Conservation (phyloP, 306 rosid species). For the Fragaria vesca region DNA sequence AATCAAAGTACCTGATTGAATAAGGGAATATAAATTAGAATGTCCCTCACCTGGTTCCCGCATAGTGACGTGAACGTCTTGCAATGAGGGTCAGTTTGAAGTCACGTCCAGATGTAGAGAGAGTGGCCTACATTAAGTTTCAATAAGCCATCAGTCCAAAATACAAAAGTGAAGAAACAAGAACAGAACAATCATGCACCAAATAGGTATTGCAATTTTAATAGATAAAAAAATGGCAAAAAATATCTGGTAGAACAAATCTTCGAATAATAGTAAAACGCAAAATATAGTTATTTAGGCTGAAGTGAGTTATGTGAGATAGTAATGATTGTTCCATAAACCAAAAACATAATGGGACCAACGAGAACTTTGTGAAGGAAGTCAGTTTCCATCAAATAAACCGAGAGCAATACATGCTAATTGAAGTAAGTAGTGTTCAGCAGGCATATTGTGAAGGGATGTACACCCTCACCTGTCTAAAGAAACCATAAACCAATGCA, state of each 20-base stretch:
- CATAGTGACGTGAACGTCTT: constrained; percentile 97
- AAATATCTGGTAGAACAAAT: neutral
- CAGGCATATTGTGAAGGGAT: neutral
- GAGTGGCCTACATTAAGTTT: constrained; percentile 53
- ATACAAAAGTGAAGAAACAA: neutral
- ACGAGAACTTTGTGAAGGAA: neutral
- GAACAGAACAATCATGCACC: neutral
- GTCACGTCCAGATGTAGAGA: constrained; percentile 63
- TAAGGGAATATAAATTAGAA: neutral
- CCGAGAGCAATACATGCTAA: neutral
- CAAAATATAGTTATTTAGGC: neutral
- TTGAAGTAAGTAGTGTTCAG: neutral
- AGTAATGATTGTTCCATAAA: neutral
- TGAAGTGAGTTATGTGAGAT: neutral
- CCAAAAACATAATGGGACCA: neutral
- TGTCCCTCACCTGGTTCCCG: constrained; percentile 79
- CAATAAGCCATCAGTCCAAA: constrained; percentile 31
- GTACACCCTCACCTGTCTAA: constrained; percentile 70
- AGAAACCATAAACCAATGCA: constrained; percentile 88
- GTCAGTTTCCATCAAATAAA: neutral
- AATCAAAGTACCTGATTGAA: neutral
- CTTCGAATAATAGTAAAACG: neutral
- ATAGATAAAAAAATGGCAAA: neutral
- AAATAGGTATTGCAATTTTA: neutral
- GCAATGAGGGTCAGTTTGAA: constrained; percentile 72